phyloP scores from a whole-genome alignment of 192 early-diverging fungal species.

The Backusella tuberculispora region DNA sequence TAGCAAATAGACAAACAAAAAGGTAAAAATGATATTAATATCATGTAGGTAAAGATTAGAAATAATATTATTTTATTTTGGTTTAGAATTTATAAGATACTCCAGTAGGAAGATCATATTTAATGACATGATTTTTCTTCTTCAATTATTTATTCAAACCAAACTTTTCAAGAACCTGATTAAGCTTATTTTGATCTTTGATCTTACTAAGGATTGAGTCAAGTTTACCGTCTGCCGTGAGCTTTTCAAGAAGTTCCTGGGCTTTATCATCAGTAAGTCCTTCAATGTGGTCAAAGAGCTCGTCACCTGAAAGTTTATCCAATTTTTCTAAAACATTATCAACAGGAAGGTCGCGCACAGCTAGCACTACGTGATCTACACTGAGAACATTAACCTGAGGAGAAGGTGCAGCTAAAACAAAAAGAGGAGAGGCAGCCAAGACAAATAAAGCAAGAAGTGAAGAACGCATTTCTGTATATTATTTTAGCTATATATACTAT shows the following conservation, averaged over 20 bases:
- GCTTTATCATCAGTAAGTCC: not conserved
- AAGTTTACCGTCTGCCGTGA: not conserved
- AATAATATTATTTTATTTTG: too few relatives aligned
- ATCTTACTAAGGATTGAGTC: not conserved
- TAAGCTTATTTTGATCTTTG: not conserved
- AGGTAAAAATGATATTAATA: too few relatives aligned
- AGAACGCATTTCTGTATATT: not conserved
- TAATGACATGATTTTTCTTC: too few relatives aligned
- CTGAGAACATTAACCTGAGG: not conserved
- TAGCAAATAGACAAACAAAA: too few relatives aligned
- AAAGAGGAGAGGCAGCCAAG: constrained; percentile 3
- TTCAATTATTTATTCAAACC: not conserved
- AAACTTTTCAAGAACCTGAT: not conserved
- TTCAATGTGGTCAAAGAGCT: not conserved
- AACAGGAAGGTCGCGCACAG: not conserved
- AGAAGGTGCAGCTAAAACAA: constrained; percentile 3
- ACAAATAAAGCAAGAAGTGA: not conserved
- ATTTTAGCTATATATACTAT: not conserved
- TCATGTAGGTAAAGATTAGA: too few relatives aligned
- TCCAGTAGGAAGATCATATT: too few relatives aligned
- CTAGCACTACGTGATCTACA: too few relatives aligned
- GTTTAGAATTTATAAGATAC: too few relatives aligned
- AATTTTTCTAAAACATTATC: not conserved
- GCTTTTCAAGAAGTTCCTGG: not conserved
- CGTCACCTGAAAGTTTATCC: not conserved